phyloP scores from a whole-genome alignment of 2,329 filamentous ascomycete species.

The Microthyrium microscopicum region DNA sequence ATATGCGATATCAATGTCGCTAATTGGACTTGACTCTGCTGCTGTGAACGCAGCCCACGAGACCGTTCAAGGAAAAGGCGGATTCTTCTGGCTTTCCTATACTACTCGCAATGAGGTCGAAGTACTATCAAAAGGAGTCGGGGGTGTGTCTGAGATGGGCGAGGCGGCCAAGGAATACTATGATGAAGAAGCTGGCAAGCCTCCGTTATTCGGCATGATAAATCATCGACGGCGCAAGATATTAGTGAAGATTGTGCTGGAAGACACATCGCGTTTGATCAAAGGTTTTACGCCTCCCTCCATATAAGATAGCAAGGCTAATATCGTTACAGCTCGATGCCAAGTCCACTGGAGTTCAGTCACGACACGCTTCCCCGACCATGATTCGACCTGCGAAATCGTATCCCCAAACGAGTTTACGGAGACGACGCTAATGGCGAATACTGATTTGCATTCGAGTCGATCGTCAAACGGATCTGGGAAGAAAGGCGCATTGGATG shows the following conservation, averaged over 20 bases:
- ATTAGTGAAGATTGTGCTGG: slow-evolving; percentile 80
- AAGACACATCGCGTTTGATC: slow-evolving; percentile 75
- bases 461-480: slow-evolving; percentile 71
- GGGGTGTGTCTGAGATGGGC: slow-evolving; percentile 72
- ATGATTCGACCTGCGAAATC: slow-evolving; percentile 73
- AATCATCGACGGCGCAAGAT: slow-evolving; percentile 82
- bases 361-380: slow-evolving; percentile 56
- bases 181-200: slow-evolving; percentile 38
- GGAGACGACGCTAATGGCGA: slow-evolving; percentile 68
- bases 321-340: slow-evolving; percentile 49
- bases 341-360: slow-evolving; percentile 50
- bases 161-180: slow-evolving; percentile 61
- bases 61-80: slow-evolving; percentile 66
- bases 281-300: slow-evolving; percentile 54
- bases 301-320: slow-evolving; percentile 1
- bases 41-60: slow-evolving; percentile 75
- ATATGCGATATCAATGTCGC: no score
- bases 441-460: slow-evolving; percentile 49
- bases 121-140: slow-evolving; percentile 57
- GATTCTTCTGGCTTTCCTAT: slow-evolving; percentile 97
- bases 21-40: slow-evolving; percentile 80
- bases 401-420: slow-evolving; percentile 59
- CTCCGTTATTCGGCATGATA: slow-evolving; percentile 82
- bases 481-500: slow-evolving; percentile 50
- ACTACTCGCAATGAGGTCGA: slow-evolving; percentile 74